Evolutionary conservation across 768 basidiomycete species (phyloP), one percentile per base, ranked within the genome.

Genomic region (Mycena maculata): DNA sequence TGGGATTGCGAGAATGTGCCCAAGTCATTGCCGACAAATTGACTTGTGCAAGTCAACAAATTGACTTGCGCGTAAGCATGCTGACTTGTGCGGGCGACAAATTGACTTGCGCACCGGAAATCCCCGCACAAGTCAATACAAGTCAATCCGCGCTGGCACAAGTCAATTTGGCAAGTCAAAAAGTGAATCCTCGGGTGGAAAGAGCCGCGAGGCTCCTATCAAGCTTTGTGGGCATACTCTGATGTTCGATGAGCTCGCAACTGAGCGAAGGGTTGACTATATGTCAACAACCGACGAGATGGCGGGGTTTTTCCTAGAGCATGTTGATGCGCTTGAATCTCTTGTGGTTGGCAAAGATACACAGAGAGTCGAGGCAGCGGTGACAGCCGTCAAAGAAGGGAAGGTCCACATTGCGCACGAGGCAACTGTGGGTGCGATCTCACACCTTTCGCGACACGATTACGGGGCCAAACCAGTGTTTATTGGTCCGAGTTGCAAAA

Each of bases 351-450:
- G 76, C 2, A 58, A 71, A 2, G 48, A 75, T 22, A 52, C 74
- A 7, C 36, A 53, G 11, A 44, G 45, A 10, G 65, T 75, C 4
- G 47, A 59, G 12, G 59, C 62, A 0, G 61, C 75, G 1, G 60
- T 58, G 12, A 16, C 36, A 2, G 77, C 75, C 9, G 67, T 77
- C 3, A 48, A 39, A 0, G 69, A 72, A 1, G 72, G 70, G 0
- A 68, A 52, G 15, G 61, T 78, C 1, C 76, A 79, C 63, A 59
- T 78, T 47, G 78, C 71, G 5, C 55, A 76, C 45, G 78, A 80
- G 58, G 62, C 72, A 8, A 72, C 76, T 55, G 76, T 79, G 1
- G 71, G 69, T 15, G 76, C 76, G 2, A 59, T 77, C 39, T 57
- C 71, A 0, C 66, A 69, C 16, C 61, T 49, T 41, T 69, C 56